Conservation (phyloP, 805 yeast species). For the Ogataea zsoltii region DNA sequence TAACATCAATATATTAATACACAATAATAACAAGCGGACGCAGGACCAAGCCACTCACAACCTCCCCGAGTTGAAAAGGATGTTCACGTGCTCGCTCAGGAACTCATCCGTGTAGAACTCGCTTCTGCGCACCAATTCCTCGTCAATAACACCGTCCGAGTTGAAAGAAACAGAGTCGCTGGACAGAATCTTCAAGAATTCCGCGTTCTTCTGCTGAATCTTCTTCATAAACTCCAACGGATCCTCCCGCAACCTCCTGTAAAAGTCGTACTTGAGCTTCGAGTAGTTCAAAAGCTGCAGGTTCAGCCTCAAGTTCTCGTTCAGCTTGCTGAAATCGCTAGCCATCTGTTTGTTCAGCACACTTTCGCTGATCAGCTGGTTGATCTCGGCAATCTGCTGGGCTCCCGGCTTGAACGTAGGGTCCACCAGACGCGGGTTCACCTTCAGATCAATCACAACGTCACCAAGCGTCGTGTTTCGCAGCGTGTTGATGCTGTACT, state of each 20-base stretch:
- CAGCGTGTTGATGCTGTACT: constrained; percentile 75
- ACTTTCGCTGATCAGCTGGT: constrained; percentile 44
- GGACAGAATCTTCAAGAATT: constrained; percentile 79
- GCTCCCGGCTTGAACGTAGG: constrained; percentile 39
- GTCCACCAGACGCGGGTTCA: constrained; percentile 40
- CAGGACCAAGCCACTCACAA: too few relatives aligned
- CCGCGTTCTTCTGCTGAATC: constrained; percentile 79
- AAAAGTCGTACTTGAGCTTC: constrained; percentile 73
- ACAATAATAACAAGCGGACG: too few relatives aligned
- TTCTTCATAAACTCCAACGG: constrained; percentile 74
- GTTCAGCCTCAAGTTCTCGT: constrained; percentile 44
- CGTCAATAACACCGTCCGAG: constrained; percentile 50
- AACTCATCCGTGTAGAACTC: constrained; percentile 79
- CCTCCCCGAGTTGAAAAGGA: constrained; percentile 62
- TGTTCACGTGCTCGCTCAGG: constrained; percentile 74
- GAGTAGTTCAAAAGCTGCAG: constrained; percentile 55
- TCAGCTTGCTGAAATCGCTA: constrained; percentile 37
- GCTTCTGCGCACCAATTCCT: constrained; percentile 83
- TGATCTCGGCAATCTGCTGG: constrained; percentile 41
- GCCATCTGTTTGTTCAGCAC: constrained; percentile 43
- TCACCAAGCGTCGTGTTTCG: constrained; percentile 81
- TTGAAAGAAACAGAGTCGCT: constrained; percentile 58
- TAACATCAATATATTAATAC: not conserved
- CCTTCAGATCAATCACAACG: constrained; percentile 71
- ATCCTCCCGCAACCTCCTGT: constrained; percentile 66